These are phyloP conservation scores for Apiospora sp. DNA, from an alignment of 2,329 filamentous ascomycete species.

Conservation along the genomic window DNA sequence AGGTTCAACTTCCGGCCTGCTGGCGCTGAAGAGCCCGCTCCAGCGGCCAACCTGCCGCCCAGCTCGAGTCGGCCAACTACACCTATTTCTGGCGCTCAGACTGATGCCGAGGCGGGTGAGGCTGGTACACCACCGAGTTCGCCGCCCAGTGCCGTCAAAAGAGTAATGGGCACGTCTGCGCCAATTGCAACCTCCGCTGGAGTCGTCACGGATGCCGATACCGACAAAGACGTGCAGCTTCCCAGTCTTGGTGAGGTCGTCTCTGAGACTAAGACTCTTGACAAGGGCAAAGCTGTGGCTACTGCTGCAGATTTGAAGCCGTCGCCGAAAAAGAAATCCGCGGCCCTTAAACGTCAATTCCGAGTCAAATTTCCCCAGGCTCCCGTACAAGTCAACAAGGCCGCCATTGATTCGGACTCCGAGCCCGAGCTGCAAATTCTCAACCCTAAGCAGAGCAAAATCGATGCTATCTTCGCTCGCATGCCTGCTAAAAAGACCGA, in stretches of 20 bases:
- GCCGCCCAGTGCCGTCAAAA: slow-evolving; percentile 53
- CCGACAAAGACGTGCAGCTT: slow-evolving; percentile 40
- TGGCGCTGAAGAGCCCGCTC: slow-evolving; percentile 39
- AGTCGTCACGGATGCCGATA: not conserved
- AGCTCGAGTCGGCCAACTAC: slow-evolving; percentile 66
- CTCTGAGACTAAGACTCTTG: slow-evolving; percentile 44
- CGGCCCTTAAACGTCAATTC: slow-evolving; percentile 54
- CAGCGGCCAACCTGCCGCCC: slow-evolving; percentile 44
- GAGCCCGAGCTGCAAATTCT: slow-evolving; percentile 73
- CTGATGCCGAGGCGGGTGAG: slow-evolving; percentile 60
- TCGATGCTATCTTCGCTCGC: slow-evolving; percentile 74
- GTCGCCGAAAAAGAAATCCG: slow-evolving; percentile 38
- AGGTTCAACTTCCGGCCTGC: slow-evolving; percentile 77
- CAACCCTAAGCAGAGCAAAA: slow-evolving; percentile 56
- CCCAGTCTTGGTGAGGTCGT: slow-evolving; percentile 49
- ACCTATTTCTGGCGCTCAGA: slow-evolving; percentile 52
- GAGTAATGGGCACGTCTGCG: slow-evolving; percentile 27
- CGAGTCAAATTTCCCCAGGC: slow-evolving; percentile 56
- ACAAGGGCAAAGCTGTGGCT: slow-evolving; percentile 70
- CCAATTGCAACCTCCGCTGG: not conserved
- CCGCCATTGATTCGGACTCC: slow-evolving; percentile 49
- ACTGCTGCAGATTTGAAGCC: slow-evolving; percentile 38
- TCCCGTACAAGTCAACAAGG: slow-evolving; percentile 47
- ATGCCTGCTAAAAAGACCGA: slow-evolving; percentile 69
- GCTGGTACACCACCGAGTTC: slow-evolving; percentile 78